Conservation (phyloP, 2,329 filamentous ascomycete species). For the Nothophoma quercina region DNA sequence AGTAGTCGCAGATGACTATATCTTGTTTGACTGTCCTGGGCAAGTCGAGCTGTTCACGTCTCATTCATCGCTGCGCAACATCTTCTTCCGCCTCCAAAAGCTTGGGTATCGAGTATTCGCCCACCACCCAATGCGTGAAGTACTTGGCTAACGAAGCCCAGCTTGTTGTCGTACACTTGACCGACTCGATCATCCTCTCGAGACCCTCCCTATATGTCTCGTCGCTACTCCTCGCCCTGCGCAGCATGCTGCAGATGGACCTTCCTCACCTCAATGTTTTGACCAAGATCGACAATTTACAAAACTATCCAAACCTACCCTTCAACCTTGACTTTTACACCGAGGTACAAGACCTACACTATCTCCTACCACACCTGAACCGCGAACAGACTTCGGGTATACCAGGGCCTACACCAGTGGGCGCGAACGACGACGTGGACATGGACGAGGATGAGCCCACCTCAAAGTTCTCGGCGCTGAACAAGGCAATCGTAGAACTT, state of each 20-base stretch:
- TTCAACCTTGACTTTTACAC: constrained; percentile 98
- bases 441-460: constrained; percentile 42
- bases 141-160: constrained; percentile 53
- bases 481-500: constrained; percentile 83
- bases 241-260: constrained; percentile 98
- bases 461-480: constrained; percentile 80
- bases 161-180: constrained; percentile 92
- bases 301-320: constrained; percentile 82
- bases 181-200: constrained; percentile 92
- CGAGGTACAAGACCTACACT: constrained; percentile 90
- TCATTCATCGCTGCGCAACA: constrained; percentile 88
- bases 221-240: constrained; percentile 87
- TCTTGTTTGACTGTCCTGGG: constrained; percentile 95
- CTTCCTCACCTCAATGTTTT: constrained; percentile 95
- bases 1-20: constrained; percentile 73
- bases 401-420: constrained; percentile 37
- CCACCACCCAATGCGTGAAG: constrained; percentile 29
- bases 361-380: constrained; percentile 81
- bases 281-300: constrained; percentile 95
- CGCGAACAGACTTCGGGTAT: constrained; percentile 66
- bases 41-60: constrained; percentile 98
- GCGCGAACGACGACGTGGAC: constrained; percentile 51
- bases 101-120: constrained; percentile 83
- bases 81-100: constrained; percentile 90
- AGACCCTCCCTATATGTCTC: constrained; percentile 95